Conservation (phyloP, 2,329 filamentous ascomycete genomes). For the Penicillium paneum region DNA sequence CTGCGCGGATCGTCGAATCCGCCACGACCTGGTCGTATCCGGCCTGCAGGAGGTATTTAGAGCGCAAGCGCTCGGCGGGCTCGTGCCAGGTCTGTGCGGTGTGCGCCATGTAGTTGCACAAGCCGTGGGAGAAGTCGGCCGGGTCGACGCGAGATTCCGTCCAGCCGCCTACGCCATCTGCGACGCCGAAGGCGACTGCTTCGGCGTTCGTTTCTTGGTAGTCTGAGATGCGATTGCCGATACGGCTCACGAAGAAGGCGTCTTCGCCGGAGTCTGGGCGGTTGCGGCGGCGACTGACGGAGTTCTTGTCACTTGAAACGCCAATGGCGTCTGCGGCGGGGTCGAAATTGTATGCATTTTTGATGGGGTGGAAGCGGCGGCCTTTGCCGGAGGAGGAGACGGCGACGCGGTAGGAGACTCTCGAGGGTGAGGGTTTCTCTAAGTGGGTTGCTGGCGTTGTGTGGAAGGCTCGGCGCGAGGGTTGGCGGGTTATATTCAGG, state of each 20-base stretch:
- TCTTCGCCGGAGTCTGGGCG: conserved; percentile 85
- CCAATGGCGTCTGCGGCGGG: conserved; percentile 44
- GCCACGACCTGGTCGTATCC: conserved; percentile 79
- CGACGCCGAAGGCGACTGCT: conserved; percentile 75
- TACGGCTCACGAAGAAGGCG: conserved; percentile 84
- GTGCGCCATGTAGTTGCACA: conserved; percentile 90
- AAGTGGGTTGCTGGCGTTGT: background rate
- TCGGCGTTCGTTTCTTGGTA: conserved; percentile 47
- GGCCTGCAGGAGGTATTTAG: conserved; percentile 70
- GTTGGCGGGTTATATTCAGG: background rate
- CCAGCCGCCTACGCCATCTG: conserved; percentile 96
- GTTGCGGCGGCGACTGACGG: conserved; percentile 58
- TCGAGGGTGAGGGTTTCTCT: conserved; percentile 20
- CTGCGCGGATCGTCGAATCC: conserved; percentile 71
- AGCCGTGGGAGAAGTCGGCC: conserved; percentile 87
- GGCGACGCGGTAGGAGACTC: conserved; percentile 65
- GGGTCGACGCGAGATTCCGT: conserved; percentile 88
- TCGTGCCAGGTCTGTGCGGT: conserved; percentile 60
- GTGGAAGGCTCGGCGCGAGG: conserved; percentile 2
- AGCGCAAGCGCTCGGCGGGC: conserved; percentile 45
- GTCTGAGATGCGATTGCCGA: conserved; percentile 50
- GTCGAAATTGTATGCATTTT: conserved; percentile 70
- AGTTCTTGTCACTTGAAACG: conserved; percentile 33
- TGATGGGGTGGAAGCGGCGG: conserved; percentile 63
- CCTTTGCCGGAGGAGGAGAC: conserved; percentile 74